phyloP scores from a whole-genome alignment of 768 basidiomycete genomes.

The Termitomyces sp. region DNA sequence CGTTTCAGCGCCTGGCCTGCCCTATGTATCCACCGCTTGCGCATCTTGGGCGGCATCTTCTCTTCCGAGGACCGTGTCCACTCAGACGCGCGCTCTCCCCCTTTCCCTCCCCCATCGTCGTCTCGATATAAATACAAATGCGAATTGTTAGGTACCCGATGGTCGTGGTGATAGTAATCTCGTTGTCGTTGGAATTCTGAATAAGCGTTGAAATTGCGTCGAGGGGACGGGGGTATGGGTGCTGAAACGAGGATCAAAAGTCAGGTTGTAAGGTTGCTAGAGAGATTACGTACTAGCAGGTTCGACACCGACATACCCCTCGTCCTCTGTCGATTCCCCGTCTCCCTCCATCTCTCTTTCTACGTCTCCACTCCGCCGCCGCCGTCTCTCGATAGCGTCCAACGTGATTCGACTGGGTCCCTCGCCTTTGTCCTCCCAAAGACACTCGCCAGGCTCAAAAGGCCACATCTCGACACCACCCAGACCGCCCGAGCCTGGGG shows the following conservation, averaged over 20 bases:
- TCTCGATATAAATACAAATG: too few species aligned
- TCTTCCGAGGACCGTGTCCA: constrained; percentile 17
- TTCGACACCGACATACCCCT: neutral
- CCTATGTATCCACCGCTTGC: constrained; percentile 42
- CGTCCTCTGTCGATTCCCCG: constrained; percentile 8
- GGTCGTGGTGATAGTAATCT: too few species aligned
- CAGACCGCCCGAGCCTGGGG: constrained; percentile 56
- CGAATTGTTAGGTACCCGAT: too few species aligned
- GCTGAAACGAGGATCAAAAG: too few species aligned
- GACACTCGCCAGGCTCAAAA: too few species aligned
- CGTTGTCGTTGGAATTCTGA: too few species aligned
- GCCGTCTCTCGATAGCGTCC: constrained; percentile 3
- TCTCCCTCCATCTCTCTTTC: neutral
- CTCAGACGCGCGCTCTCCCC: neutral
- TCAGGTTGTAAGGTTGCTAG: too few species aligned
- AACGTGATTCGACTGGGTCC: neutral
- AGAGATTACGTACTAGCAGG: too few species aligned
- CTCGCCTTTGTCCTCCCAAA: constrained; percentile 11
- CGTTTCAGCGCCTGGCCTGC: constrained; percentile 21
- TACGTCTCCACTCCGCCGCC: constrained; percentile 11
- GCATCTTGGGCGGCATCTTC: constrained; percentile 59
- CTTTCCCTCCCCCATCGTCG: too few species aligned
- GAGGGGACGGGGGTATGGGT: too few species aligned
- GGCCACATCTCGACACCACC: constrained; percentile 51
- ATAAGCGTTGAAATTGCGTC: too few species aligned